phyloP scores from a whole-genome alignment of 768 basidiomycete species.

The Boletus insuetus region DNA sequence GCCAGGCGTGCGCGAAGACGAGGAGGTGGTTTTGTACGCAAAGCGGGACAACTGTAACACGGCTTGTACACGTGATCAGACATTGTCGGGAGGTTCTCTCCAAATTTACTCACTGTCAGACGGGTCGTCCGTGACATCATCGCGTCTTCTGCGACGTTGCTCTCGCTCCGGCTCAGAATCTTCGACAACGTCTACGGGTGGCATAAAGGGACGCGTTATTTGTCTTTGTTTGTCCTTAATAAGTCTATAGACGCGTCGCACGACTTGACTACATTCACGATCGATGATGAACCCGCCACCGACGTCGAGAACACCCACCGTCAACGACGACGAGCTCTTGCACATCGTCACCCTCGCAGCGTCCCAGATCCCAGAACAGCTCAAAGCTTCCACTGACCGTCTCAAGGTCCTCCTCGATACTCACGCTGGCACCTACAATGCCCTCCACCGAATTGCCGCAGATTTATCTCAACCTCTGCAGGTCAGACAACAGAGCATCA shows the following conservation, averaged over 20 bases:
- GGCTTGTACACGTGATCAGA: neutral
- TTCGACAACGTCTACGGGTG: neutral
- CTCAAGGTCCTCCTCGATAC: slow-evolving; percentile 63
- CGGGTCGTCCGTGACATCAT: neutral
- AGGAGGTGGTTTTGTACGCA: slow-evolving; percentile 29
- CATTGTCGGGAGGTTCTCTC: neutral
- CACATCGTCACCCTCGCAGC: slow-evolving; percentile 64
- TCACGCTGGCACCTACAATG: slow-evolving; percentile 67
- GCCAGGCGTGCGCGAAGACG: neutral
- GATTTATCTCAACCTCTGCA: slow-evolving; percentile 55
- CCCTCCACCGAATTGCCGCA: slow-evolving; percentile 70
- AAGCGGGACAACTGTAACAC: slow-evolving; percentile 34
- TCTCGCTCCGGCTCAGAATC: neutral
- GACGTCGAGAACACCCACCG: slow-evolving; percentile 30
- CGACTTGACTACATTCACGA: neutral
- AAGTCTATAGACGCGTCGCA: neutral
- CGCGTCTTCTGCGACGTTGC: too few species aligned
- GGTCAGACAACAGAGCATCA: slow-evolving; percentile 78
- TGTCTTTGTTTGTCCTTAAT: slow-evolving; percentile 29
- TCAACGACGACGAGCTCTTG: slow-evolving; percentile 63
- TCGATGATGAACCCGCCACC: slow-evolving; percentile 23
- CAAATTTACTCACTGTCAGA: slow-evolving; percentile 1
- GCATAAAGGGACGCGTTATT: slow-evolving; percentile 45
- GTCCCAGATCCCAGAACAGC: slow-evolving; percentile 61
- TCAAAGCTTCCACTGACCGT: slow-evolving; percentile 50